A percentile compares a stretch with the other conserved stretches of the same genome.
phyloP scores from a whole-genome alignment of 306 rosid genomes.

The Hippophae gyantsensis region DNA sequence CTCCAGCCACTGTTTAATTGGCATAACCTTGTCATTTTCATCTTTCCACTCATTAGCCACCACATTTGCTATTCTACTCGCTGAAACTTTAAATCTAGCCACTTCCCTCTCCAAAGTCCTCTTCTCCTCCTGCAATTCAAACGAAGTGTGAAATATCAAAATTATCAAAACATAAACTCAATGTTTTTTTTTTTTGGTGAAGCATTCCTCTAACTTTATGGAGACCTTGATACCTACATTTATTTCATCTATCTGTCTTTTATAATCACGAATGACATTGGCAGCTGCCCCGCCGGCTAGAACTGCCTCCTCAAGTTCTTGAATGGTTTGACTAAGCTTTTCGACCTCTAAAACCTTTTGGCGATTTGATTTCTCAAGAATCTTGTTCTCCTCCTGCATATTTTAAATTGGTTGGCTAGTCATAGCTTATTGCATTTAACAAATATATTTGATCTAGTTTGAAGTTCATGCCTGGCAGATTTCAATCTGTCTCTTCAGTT shows the following conservation, averaged over 20 bases:
- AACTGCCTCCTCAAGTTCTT: conserved; percentile 79
- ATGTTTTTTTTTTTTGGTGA: too few species aligned
- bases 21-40: conserved; percentile 85
- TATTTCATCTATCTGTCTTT: conserved; percentile 57
- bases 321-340: conserved; percentile 83
- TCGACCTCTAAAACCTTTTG: conserved; percentile 86
- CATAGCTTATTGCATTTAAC: neutral
- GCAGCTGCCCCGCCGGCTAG: conserved; percentile 71
- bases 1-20: conserved; percentile 90
- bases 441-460: conserved; percentile 10
- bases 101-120: conserved; percentile 86
- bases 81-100: conserved; percentile 75
- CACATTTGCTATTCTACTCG: conserved; percentile 68
- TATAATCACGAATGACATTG: conserved; percentile 65
- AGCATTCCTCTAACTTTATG: neutral
- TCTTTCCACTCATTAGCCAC: conserved; percentile 96
- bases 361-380: conserved; percentile 76
- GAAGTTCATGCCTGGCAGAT: conserved; percentile 67
- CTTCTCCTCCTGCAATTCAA: conserved; percentile 64
- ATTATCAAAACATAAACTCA: neutral
- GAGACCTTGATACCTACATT: conserved; percentile 34
- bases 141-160: conserved; percentile 5
- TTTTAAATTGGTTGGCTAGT: conserved; percentile 11
- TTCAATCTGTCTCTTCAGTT: conserved; percentile 93
- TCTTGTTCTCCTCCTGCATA: conserved; percentile 86